phyloP scores from a whole-genome alignment of 177 flowering plant species.

The Telopea speciosissima region DNA sequence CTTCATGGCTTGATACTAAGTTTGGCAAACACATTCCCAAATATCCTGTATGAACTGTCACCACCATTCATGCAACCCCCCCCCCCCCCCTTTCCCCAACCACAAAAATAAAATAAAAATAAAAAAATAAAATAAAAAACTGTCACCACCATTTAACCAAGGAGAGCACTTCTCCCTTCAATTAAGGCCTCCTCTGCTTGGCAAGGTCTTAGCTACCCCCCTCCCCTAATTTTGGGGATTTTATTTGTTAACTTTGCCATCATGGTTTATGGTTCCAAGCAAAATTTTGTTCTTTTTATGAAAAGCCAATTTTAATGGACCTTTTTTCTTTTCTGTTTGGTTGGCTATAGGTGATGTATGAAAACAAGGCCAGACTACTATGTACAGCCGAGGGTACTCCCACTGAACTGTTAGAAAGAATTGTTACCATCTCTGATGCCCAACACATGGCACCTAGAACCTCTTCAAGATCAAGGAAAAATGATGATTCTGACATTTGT shows the following conservation, averaged over 20 bases:
- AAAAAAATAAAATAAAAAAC: too few species aligned
- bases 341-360: conserved; percentile 78
- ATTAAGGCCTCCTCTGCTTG: background rate
- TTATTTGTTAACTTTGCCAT: background rate
- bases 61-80: too few species aligned
- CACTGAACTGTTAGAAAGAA: conserved; percentile 49
- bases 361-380: conserved; percentile 67
- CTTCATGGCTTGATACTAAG: background rate
- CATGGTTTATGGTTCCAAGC: background rate
- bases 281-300: background rate
- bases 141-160: background rate
- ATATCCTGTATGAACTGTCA: too few species aligned
- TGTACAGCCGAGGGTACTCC: conserved; percentile 92
- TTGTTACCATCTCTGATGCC: conserved; percentile 81
- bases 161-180: background rate
- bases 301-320: background rate
- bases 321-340: background rate
- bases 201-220: background rate
- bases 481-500: conserved; percentile 71
- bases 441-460: conserved; percentile 76
- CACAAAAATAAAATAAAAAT: too few species aligned
- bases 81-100: too few species aligned
- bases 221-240: background rate
- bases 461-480: conserved; percentile 78
- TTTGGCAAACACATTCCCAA: background rate